phyloP scores from a whole-genome alignment of 768 basidiomycete genomes.

The Collybia nuda region DNA sequence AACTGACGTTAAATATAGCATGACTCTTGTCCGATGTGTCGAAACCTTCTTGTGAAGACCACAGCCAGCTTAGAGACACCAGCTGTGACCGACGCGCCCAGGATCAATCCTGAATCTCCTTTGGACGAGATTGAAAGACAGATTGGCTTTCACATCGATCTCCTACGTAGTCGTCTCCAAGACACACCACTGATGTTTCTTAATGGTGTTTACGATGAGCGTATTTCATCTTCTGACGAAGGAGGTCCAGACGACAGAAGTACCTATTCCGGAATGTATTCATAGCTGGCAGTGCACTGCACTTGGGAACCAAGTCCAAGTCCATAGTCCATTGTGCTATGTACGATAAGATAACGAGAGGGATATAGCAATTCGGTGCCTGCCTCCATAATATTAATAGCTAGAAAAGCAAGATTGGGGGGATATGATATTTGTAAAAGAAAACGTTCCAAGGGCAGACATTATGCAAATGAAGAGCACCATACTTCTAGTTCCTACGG shows the following conservation, averaged over 20 bases:
- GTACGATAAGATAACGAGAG: constrained; percentile 5
- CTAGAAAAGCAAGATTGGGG: constrained; percentile 2
- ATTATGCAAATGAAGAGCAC: not conserved
- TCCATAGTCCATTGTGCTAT: not conserved
- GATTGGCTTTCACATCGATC: constrained; percentile 4
- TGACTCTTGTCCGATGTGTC: constrained; percentile 68
- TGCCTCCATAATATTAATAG: not conserved
- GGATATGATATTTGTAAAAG: not conserved
- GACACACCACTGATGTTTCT: not conserved
- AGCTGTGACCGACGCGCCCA: constrained; percentile 9
- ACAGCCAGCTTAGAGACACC: constrained; percentile 1
- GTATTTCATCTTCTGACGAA: not conserved
- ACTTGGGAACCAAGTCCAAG: not conserved
- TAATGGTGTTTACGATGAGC: not conserved
- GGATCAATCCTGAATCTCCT: constrained; percentile 3
- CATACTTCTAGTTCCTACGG: constrained; percentile 59
- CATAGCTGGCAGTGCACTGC: constrained; percentile 27
- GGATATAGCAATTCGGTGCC: constrained; percentile 2
- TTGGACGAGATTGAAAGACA: constrained; percentile 9
- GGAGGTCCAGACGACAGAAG: constrained; percentile 19
- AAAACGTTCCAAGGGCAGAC: constrained; percentile 8
- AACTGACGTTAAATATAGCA: constrained; percentile 36
- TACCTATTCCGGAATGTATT: constrained; percentile 59
- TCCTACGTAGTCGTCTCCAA: constrained; percentile 7
- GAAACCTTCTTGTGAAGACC: constrained; percentile 40